Evolutionary conservation across 371 early-diverging fungal genomes (phyloP), one percentile per base, ranked within the genome.

Genomic region (Mucor plumbeus): DNA sequence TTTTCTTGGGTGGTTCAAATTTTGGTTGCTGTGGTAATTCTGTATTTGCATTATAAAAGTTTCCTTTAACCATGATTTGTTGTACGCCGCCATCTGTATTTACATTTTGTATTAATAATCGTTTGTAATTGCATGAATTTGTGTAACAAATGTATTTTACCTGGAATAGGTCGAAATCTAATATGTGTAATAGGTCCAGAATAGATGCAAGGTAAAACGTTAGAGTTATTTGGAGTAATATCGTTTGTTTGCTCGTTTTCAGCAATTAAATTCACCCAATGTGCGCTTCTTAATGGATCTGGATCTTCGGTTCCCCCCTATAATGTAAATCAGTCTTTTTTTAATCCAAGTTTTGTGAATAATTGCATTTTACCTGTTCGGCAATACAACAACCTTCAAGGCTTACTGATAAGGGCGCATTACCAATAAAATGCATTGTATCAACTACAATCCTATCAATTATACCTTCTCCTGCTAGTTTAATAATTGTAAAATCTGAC

Each of bases 371-470:
- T n/a, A 55, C 56, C 35, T 55, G 56, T 11, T 15, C 56, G 35
- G 35, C 5, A 35, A 55, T 35, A 35, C 35, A 36, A 9, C 53
- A 53, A 3, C 63, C 63, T 62, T 62, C 48, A 10, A 62, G 10
- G 5, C 19, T 1, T 19, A 62, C 39, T 0, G 11, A 14, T 39
- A 53, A 4, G 3, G 63, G 63, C 0, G 63, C 50, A 31, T 62
- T 62, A 6, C 63, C 63, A 39, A 62, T 53, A n/a, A 62, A 62
- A 53, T 62, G 63, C 0, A 33, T 39, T 7, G 63, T 62, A 15
- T 62, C 63, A 9, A 62, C 63, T 7, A 53, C 26, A 36, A 62
- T 14, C 10, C 63, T 5, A 21, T 53, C 54, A 13, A 62, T 53
- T 14, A 26, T 15, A 4, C 39, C 54, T 53, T 62, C 19, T 3